Base-by-base conservation (phyloP, 2,329 filamentous ascomycete species). In the Nothophoma quercina region DNA sequence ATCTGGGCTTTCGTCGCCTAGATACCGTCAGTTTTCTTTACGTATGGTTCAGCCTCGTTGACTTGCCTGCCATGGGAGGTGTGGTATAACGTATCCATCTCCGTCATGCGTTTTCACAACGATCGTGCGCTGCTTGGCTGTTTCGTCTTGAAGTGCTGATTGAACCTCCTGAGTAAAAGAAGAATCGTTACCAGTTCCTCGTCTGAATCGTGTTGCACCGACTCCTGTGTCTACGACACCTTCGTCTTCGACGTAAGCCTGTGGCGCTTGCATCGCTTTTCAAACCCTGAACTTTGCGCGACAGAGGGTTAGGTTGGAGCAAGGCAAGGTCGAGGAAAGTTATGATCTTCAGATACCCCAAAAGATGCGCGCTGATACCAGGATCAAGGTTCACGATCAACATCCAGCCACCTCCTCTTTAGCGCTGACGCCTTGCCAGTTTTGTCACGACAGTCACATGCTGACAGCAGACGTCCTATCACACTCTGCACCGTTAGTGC, bases 341-440 rank as follows among this genome's bases (percentile, higher is more conserved):
- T n/a, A 18, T 26, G 28, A 28, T 22, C 22, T 10, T 32, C 10
- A n/a, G 29, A 35, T 30, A 10, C 7, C 4, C 22, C 9, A 15
- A 3, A 32, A 29, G 16, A 30, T 26, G 18, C 18, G 16, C 16
- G 7, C 10, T 26, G 8, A 12, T 35, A 15, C 35, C 23, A 25
- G 22, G 34, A 29, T 44, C 29, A 16, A 26, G 28, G 33, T 16
- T 41, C 16, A 51, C 41, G 49, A 46, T 36, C 49, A 41, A 18
- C 42, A 18, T 35, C 49, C 49, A 51, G 49, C 49, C 49, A 29
- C 49, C 41, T 39, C 15, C 28, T 15, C 8, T 23, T 51, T 51
- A 51, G 49, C 49, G 49, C 41, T 23, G 18, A 46, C 41, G 25
- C 49, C 25, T 46, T 36, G 21, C 49, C 36, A 15, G 6, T 46